Conservation (phyloP, 208 protist species). For the Strigomonas galati region DNA sequence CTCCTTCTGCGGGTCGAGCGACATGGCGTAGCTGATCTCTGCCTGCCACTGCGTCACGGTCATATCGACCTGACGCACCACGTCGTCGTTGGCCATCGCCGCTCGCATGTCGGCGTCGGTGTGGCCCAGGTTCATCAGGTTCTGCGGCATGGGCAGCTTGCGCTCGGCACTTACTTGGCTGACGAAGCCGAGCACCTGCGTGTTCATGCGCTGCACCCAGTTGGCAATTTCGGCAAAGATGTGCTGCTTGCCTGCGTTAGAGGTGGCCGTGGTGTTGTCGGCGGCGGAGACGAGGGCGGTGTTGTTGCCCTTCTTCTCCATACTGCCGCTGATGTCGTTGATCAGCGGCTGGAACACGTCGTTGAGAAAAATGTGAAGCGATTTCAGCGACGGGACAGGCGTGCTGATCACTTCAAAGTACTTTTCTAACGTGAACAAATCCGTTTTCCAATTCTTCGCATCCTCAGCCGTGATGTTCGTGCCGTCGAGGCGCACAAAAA, state of each 20-base stretch:
- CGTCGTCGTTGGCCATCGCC: conserved; percentile 78
- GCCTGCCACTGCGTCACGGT: conserved; percentile 89
- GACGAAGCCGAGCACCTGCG: conserved; percentile 85
- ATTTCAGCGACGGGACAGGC: conserved; percentile 75
- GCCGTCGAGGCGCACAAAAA: conserved; percentile 66
- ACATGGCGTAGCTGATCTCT: conserved; percentile 90
- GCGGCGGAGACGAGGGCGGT: conserved; percentile 13
- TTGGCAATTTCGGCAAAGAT: conserved; percentile 82
- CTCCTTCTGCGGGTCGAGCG: conserved; percentile 87
- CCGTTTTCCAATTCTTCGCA: conserved; percentile 58
- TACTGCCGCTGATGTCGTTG: conserved; percentile 51
- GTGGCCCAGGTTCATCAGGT: conserved; percentile 67
- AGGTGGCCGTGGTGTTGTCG: conserved; percentile 2
- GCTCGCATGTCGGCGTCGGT: conserved; percentile 74
- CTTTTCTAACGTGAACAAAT: conserved; percentile 55
- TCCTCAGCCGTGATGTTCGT: conserved; percentile 50
- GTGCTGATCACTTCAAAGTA: conserved; percentile 79
- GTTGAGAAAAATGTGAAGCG: conserved; percentile 74
- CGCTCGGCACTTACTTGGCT: conserved; percentile 87
- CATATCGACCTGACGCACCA: conserved; percentile 84
- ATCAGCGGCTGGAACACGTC: conserved; percentile 81
- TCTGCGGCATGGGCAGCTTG: conserved; percentile 82
- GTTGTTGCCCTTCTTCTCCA: conserved; percentile 25
- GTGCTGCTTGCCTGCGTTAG: conserved; percentile 43
- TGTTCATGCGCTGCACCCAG: conserved; percentile 84